These are phyloP conservation scores for Rostrohypoxylon terebratum DNA, from an alignment of 495 filamentous ascomycete species.

Conservation along the genomic window DNA sequence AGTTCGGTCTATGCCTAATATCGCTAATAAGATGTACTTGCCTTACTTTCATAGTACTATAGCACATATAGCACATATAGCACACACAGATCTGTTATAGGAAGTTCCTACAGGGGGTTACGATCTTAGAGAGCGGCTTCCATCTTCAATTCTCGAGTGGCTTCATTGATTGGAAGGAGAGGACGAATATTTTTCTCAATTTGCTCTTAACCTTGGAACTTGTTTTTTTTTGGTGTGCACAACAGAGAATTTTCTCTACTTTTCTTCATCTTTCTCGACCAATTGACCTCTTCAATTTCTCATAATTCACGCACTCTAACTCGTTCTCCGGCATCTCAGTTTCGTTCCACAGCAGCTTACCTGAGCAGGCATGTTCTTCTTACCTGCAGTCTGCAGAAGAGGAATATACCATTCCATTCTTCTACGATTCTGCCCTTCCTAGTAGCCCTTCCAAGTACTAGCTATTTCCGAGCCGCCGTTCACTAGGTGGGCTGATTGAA, in stretches of 20 bases:
- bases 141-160: conserved; percentile 15
- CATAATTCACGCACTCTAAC: conserved; percentile 32
- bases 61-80: background rate
- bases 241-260: conserved; percentile 1
- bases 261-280: conserved; percentile 19
- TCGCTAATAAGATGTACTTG: background rate
- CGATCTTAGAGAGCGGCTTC: conserved; percentile 8
- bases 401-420: conserved; percentile 14
- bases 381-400: background rate
- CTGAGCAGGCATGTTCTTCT: conserved; percentile 1
- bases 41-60: too few species aligned
- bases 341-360: conserved; percentile 35
- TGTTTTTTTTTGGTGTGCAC: conserved; percentile 4
- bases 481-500: conserved; percentile 13
- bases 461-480: conserved; percentile 17
- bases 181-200: background rate
- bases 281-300: conserved; percentile 26
- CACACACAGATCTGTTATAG: background rate
- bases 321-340: conserved; percentile 29
- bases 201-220: conserved; percentile 14
- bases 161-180: conserved; percentile 6
- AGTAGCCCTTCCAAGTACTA: too few species aligned
- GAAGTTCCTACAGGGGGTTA: background rate
- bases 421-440: conserved; percentile 8
- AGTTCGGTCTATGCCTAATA: background rate